phyloP scores from a whole-genome alignment of 768 basidiomycete species.

The Wakefieldia striispora region DNA sequence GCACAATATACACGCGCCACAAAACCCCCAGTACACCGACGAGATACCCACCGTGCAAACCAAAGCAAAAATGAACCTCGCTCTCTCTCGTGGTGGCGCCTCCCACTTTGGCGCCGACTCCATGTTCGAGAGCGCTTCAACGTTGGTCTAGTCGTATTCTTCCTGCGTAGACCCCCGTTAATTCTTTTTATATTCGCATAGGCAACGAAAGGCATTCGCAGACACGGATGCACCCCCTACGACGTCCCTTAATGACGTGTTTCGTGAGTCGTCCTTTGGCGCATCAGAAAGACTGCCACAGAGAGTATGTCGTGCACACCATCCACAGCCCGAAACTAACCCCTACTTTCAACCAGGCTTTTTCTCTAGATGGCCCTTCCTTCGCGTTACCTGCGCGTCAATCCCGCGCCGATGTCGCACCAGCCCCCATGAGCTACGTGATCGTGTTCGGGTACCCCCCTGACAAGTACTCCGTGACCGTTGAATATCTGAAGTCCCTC shows the following conservation, averaged over 20 bases:
- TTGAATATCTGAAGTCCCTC: slow-evolving; percentile 72
- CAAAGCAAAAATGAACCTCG: slow-evolving; percentile 77
- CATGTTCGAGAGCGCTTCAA: slow-evolving; percentile 69
- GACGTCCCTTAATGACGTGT: slow-evolving; percentile 71
- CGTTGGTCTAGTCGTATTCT: slow-evolving; percentile 15
- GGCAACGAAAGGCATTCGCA: slow-evolving; percentile 59
- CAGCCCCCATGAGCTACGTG: slow-evolving; percentile 53
- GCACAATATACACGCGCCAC: slow-evolving; percentile 53
- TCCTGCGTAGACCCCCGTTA: neutral
- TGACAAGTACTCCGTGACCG: slow-evolving; percentile 69
- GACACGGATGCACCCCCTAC: slow-evolving; percentile 84
- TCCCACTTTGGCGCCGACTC: slow-evolving; percentile 82
- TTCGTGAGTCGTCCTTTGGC: slow-evolving; percentile 46
- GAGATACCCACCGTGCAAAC: slow-evolving; percentile 75
- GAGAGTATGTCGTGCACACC: slow-evolving; percentile 15
- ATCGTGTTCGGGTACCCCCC: slow-evolving; percentile 89
- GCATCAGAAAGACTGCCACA: slow-evolving; percentile 24
- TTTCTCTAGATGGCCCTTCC: slow-evolving; percentile 22
- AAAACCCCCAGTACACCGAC: slow-evolving; percentile 61
- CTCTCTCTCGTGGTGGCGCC: slow-evolving; percentile 58
- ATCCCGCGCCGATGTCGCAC: slow-evolving; percentile 25
- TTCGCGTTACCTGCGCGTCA: slow-evolving; percentile 12
- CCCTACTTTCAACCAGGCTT: slow-evolving; percentile 3
- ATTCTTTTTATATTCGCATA: slow-evolving; percentile 18
- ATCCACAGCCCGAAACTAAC: neutral